Conservation (phyloP, 257 asterid species). For the Nicotiana tabacum region DNA sequence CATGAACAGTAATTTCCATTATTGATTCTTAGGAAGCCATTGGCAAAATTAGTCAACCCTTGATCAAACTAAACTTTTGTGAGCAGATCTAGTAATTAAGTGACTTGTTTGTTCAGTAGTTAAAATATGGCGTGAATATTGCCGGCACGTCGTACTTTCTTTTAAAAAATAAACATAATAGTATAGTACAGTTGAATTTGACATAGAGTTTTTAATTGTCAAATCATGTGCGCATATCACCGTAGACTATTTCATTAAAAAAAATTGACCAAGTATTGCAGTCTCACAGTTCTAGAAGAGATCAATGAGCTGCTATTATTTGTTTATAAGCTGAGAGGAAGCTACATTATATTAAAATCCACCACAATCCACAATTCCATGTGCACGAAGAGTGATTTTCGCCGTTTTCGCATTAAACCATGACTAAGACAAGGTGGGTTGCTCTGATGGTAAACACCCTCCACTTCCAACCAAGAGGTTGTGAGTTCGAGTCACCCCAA, state of each 20-base stretch:
- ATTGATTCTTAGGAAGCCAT: neutral
- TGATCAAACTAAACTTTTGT: neutral
- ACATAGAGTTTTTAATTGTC: neutral
- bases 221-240: neutral
- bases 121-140: neutral
- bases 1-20: neutral
- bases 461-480: too few species aligned
- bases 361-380: too few species aligned
- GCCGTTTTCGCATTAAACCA: too few species aligned
- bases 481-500: too few species aligned
- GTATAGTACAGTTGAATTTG: neutral
- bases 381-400: too few species aligned
- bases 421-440: too few species aligned
- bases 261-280: neutral
- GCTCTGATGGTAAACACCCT: too few species aligned
- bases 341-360: too few species aligned
- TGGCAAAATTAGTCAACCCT: neutral
- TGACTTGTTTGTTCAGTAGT: neutral
- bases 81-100: neutral
- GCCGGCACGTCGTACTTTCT: neutral
- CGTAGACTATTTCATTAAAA: neutral
- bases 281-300: neutral
- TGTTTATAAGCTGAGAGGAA: neutral
- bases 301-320: neutral
- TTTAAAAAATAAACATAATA: neutral